Percentiles rank a stretch among this genome's conserved stretches.
phyloP scores from a whole-genome alignment of 176 grass and related monocot genomes.

The Carex scoparia region DNA sequence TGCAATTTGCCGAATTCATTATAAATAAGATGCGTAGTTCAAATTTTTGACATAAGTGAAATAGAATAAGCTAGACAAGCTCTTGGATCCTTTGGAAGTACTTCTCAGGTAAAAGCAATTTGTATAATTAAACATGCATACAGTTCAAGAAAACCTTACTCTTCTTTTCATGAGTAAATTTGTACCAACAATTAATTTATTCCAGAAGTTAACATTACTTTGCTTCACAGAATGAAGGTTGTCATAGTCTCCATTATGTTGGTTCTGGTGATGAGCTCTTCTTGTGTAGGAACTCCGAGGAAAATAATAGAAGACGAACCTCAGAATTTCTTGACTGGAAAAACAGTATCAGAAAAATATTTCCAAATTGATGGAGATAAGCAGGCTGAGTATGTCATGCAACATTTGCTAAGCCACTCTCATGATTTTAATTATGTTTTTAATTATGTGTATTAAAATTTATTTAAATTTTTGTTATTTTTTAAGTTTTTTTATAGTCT shows the following conservation, averaged over 20 bases:
- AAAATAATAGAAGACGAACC: not conserved
- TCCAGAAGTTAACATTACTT: not conserved
- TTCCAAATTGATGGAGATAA: too few relatives aligned
- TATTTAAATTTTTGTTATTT: too few relatives aligned
- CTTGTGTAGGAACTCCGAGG: not conserved
- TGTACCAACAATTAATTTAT: not conserved
- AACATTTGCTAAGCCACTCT: too few relatives aligned
- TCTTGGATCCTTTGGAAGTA: not conserved
- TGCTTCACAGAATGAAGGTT: not conserved
- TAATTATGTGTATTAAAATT: too few relatives aligned
- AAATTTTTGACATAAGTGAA: not conserved
- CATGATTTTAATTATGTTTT: too few relatives aligned
- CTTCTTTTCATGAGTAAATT: not conserved
- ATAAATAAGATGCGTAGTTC: not conserved
- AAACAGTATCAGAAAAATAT: too few relatives aligned
- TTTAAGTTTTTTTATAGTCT: too few relatives aligned
- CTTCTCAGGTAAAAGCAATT: not conserved
- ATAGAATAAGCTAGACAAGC: not conserved
- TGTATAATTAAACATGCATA: not conserved
- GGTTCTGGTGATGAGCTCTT: constrained; percentile 4
- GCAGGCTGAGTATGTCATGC: too few relatives aligned
- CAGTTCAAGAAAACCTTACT: not conserved
- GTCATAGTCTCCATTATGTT: not conserved
- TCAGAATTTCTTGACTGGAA: not conserved
- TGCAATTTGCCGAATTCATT: constrained; percentile 1